Evolutionary conservation across 2,329 filamentous ascomycete genomes (phyloP).

Genomic region (Fusarium sp.): DNA sequence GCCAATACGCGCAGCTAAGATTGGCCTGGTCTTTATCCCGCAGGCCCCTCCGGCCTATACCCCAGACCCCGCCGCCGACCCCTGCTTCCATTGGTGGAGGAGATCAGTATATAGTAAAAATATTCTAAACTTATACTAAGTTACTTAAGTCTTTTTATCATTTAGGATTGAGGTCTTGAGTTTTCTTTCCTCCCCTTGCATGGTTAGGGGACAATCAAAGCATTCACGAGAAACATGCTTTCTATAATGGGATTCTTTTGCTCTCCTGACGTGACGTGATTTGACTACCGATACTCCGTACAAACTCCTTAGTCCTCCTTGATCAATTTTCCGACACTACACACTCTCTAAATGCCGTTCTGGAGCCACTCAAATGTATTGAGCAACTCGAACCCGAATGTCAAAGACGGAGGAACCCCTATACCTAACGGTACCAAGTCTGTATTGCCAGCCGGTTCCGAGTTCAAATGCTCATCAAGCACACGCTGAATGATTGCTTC

Average conservation of each 20-base stretch:
- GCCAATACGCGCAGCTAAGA: no score
- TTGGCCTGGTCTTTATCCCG: no score
- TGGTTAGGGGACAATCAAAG: neutral
- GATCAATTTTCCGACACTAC: neutral
- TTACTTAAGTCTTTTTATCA: neutral
- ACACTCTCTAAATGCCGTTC: neutral
- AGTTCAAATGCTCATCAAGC: slow-evolving; percentile 59
- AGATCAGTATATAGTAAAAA: no score
- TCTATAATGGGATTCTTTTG: neutral
- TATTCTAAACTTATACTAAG: neutral
- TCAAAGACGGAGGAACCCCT: slow-evolving; percentile 42
- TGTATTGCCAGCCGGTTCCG: slow-evolving; percentile 27
- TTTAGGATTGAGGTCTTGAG: neutral
- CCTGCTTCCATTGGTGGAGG: no score
- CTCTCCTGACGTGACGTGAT: neutral
- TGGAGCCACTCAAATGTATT: slow-evolving; percentile 52
- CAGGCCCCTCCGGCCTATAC: no score
- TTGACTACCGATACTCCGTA: neutral
- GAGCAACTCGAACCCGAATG: slow-evolving; percentile 58
- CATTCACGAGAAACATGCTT: neutral
- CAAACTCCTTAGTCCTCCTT: neutral
- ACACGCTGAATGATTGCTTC: slow-evolving; percentile 59
- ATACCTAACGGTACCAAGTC: slow-evolving; percentile 43
- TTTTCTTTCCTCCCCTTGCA: neutral
- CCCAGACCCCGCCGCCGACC: no score